Percentiles rank a stretch among this genome's conserved stretches.
Evolutionary conservation across 495 filamentous ascomycete species (phyloP).

Genomic region (Xylaria telfairii): DNA sequence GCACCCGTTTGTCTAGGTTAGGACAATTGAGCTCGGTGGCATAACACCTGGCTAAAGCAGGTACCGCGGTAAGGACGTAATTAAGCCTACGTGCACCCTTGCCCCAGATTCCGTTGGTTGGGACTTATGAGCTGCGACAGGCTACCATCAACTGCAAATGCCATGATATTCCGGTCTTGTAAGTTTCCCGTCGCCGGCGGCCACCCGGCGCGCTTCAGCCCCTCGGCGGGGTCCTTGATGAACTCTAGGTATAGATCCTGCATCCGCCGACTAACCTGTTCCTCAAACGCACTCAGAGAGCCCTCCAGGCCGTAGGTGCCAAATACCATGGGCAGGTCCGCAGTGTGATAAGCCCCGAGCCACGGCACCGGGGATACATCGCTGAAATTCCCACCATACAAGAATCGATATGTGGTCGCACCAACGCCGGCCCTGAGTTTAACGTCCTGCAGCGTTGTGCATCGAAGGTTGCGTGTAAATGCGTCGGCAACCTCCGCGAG

Average conservation of each 20-base stretch:
- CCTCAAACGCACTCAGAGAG: slow-evolving; percentile 42
- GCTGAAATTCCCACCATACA: slow-evolving; percentile 49
- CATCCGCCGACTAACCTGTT: slow-evolving; percentile 45
- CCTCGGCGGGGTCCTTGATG: slow-evolving; percentile 13
- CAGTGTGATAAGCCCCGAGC: slow-evolving; percentile 42
- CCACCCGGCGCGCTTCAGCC: slow-evolving; percentile 3
- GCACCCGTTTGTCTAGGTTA: too few species aligned
- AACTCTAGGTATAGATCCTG: slow-evolving; percentile 49
- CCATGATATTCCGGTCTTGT: slow-evolving; percentile 1
- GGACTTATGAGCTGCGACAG: not conserved
- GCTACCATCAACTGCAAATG: not conserved
- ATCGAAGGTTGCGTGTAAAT: slow-evolving; percentile 6
- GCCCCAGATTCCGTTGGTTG: not conserved
- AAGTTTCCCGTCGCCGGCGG: not conserved
- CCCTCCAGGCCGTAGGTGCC: slow-evolving; percentile 47
- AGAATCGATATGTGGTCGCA: slow-evolving; percentile 38
- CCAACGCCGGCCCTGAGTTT: slow-evolving; percentile 1
- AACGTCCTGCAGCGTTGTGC: not conserved
- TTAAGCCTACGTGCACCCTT: not conserved
- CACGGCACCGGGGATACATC: slow-evolving; percentile 48
- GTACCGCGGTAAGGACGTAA: not conserved
- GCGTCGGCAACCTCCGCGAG: not conserved
- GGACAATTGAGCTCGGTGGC: too few species aligned
- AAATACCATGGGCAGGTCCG: slow-evolving; percentile 53
- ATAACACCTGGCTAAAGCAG: not conserved